These are phyloP conservation scores for Kockiozyma suomiensis DNA, from an alignment of 805 yeast genomes.

Conservation along the genomic window DNA sequence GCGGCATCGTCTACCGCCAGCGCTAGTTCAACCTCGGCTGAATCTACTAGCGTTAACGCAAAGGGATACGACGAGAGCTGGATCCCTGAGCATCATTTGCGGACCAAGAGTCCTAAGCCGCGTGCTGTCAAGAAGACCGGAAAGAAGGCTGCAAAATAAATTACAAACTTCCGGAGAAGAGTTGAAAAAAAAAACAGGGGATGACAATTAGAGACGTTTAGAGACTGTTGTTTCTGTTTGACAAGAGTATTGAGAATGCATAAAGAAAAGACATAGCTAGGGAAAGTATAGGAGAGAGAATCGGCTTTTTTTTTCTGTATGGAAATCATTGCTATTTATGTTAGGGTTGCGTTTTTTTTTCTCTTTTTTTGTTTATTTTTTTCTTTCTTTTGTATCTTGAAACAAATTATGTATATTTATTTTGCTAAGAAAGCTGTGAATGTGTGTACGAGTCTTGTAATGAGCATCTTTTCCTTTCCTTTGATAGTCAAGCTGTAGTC, in stretches of 20 bases:
- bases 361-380: no score
- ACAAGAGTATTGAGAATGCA: no score
- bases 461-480: neutral
- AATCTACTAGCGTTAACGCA: conserved; percentile 34
- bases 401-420: neutral
- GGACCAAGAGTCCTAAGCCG: conserved; percentile 36
- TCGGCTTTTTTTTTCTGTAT: no score
- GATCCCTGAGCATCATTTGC: conserved; percentile 51
- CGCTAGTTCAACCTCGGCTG: conserved; percentile 29
- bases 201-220: no score
- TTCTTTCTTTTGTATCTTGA: neutral
- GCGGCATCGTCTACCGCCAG: conserved; percentile 15
- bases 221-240: no score
- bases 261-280: no score
- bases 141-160: conserved; percentile 14
- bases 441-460: neutral
- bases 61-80: conserved; percentile 47
- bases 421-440: neutral
- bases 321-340: no score
- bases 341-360: no score
- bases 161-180: neutral
- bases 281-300: no score
- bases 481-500: no score
- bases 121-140: conserved; percentile 37
- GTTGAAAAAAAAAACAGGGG: no score